phyloP scores from a whole-genome alignment of 768 basidiomycete species.

The Agaricus blazei region DNA sequence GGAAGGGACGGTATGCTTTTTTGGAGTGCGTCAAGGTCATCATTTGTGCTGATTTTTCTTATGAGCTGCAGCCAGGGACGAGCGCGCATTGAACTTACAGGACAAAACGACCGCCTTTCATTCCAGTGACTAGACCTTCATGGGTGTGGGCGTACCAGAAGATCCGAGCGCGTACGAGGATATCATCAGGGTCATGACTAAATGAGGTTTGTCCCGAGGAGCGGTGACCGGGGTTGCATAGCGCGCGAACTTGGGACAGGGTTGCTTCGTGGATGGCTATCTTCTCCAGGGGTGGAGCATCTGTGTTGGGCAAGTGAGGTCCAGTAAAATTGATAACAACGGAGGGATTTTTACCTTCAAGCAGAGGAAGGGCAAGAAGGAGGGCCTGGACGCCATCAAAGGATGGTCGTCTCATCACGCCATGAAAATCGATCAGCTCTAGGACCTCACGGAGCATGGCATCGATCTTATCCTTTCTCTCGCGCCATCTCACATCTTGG shows the following conservation, averaged over 20 bases:
- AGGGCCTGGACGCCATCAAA: conserved; percentile 86
- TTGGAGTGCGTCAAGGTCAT: conserved; percentile 74
- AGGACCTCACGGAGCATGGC: conserved; percentile 75
- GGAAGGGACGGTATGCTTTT: conserved; percentile 38
- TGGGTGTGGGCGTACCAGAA: conserved; percentile 90
- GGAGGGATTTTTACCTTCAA: conserved; percentile 58
- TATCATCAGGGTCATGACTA: conserved; percentile 52
- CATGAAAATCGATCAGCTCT: conserved; percentile 73
- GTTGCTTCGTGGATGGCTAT: conserved; percentile 76
- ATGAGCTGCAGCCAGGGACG: neutral
- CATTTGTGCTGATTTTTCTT: conserved; percentile 47
- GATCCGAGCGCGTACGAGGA: conserved; percentile 65
- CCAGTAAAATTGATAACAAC: neutral
- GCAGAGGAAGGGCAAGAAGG: conserved; percentile 74
- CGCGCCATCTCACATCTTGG: conserved; percentile 30
- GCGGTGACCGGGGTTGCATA: conserved; percentile 52
- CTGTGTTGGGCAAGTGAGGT: conserved; percentile 21
- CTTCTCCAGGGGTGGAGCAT: conserved; percentile 39
- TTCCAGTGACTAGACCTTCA: conserved; percentile 77
- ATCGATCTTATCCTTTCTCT: conserved; percentile 52
- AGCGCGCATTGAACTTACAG: conserved; percentile 44
- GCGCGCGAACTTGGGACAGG: conserved; percentile 72
- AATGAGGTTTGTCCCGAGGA: conserved; percentile 29
- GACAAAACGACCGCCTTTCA: conserved; percentile 79
- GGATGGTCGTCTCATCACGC: conserved; percentile 72